Evolutionary conservation across 1,284 basidiomycete genomes (phyloP), one percentile per base, ranked within the genome.

Genomic region (Schizophyllum commune): DNA sequence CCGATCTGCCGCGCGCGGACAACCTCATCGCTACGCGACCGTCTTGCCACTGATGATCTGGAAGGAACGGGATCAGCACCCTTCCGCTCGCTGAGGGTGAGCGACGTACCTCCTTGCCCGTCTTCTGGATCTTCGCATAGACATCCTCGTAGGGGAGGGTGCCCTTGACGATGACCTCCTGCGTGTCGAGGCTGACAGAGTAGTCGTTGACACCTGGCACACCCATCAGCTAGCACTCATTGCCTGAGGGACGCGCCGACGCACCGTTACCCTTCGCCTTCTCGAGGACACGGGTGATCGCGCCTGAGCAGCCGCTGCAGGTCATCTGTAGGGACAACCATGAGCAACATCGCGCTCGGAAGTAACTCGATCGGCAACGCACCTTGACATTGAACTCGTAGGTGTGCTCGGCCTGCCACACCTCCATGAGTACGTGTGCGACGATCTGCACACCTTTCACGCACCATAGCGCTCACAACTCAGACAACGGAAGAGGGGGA

Each of bases 251-350:
- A 19, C 53, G 27, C 53, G 11, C 20, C 53, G 3, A 47, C 39
- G 39, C 39, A 33, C 11, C 68, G 76, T 63, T 70, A 85, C 90
- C 89, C 52, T 85, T 78, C 1, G 85, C 80, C 73, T 86, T 91
- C 64, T 81, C 77, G 54, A 94, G 78, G 13, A 86, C 92, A 47
- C 90, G 83, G 22, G 77, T 79, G 59, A 94, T 81, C 39, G 92
- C 92, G 21, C 86, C 85, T 32, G 90, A 92, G 77, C 92, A 94
- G 33, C 92, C 92, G 47, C 73, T 69, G 74, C 92, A 94, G 52
- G 87, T 84, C 92, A 94, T 94, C 88, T 92, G 65, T 6, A 51
- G 22, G 7, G n/a, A 20, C 19, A 3, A 32, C 2, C 21, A 8
- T 47, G 4, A 47, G 39, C 4, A 8, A 3, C 9, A 3, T 2